A percentile compares a stretch with the other conserved stretches of the same genome.
Evolutionary conservation across 2,329 filamentous ascomycete species (phyloP).

Genomic region (Mycosphaerelloides madeirae): DNA sequence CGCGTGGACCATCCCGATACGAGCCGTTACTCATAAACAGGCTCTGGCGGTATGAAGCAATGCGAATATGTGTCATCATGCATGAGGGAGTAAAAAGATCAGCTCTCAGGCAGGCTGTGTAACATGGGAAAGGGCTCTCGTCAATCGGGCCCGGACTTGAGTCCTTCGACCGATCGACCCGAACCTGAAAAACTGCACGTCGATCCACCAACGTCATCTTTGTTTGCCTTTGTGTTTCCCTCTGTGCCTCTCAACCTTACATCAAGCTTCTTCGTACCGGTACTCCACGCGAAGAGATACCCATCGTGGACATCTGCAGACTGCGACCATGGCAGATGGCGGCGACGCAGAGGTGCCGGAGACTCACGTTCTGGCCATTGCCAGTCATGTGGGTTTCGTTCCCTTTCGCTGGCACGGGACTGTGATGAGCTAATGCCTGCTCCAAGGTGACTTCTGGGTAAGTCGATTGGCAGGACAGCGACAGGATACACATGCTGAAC

Average conservation of each 20-base stretch:
- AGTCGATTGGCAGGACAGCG: conserved; percentile 35
- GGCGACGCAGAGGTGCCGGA: conserved; percentile 46
- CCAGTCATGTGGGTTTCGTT: conserved; percentile 76
- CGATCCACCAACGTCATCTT: too few species aligned
- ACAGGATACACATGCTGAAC: conserved; percentile 14
- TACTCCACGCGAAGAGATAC: conserved; percentile 3
- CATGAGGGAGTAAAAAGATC: conserved; percentile 2
- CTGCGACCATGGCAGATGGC: conserved; percentile 11
- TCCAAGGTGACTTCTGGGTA: conserved; percentile 68
- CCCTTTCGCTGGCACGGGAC: conserved; percentile 30
- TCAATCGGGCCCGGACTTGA: too few species aligned
- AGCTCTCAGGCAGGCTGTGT: too few species aligned
- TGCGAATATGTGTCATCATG: conserved; percentile 7
- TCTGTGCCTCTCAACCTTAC: too few species aligned
- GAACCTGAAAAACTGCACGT: too few species aligned
- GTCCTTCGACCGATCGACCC: too few species aligned
- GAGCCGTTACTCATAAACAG: not conserved
- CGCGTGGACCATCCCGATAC: conserved; percentile 1
- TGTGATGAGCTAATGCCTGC: conserved; percentile 18
- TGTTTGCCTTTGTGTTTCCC: too few species aligned
- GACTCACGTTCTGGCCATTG: conserved; percentile 74
- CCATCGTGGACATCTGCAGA: not conserved
- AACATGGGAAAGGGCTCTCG: not conserved
- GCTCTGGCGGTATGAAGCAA: conserved; percentile 1
- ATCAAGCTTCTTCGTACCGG: not conserved